These are phyloP conservation scores for Excoecaria cochinchinensis DNA, from an alignment of 345 rosid genomes.

Conservation along the genomic window DNA sequence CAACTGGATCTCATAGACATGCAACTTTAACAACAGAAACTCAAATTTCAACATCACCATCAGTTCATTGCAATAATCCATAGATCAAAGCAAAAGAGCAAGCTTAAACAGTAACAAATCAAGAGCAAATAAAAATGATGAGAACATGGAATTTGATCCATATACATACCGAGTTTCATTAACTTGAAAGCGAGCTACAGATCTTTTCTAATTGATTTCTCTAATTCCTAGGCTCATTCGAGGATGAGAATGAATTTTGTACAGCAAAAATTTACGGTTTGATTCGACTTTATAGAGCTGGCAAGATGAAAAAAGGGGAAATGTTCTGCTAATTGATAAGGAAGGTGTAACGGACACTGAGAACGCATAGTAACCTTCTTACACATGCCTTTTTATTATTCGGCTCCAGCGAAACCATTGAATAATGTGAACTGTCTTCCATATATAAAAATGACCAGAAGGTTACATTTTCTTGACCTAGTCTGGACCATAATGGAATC, in stretches of 20 bases:
- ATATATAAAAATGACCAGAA: conserved; percentile 2
- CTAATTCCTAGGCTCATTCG: conserved; percentile 14
- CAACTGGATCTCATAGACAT: not conserved
- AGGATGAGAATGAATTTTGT: not conserved
- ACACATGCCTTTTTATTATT: conserved; percentile 7
- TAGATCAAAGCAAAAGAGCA: not conserved
- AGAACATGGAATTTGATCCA: not conserved
- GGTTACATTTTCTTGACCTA: conserved; percentile 16
- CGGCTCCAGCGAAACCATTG: conserved; percentile 21
- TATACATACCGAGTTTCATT: conserved; percentile 7
- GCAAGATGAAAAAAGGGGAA: not conserved
- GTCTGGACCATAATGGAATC: conserved; percentile 3
- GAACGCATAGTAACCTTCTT: conserved; percentile 1
- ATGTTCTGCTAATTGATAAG: conserved; percentile 8
- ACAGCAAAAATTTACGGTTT: not conserved
- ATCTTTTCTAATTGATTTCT: not conserved
- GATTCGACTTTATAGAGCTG: not conserved
- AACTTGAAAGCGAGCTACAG: conserved; percentile 9
- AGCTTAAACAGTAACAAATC: not conserved
- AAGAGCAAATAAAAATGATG: not conserved
- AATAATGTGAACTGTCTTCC: conserved; percentile 25
- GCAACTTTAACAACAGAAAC: not conserved
- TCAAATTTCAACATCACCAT: not conserved
- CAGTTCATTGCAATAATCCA: not conserved
- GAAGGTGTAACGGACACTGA: conserved; percentile 10